Conservation (phyloP, 129 eudicot genomes). For the Flaveria linearis region DNA sequence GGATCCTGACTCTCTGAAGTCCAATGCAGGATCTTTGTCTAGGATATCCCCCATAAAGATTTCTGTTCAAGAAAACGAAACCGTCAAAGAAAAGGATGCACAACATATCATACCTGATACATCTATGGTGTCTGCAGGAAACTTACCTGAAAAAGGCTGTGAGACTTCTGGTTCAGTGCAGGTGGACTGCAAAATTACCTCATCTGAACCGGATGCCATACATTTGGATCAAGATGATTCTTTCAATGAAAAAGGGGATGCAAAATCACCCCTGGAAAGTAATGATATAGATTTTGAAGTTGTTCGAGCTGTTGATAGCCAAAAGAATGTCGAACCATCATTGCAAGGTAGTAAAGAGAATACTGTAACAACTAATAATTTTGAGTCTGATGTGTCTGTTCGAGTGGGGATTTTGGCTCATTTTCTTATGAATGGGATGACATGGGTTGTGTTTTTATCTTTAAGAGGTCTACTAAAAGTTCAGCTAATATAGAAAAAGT, state of each 20-base stretch:
- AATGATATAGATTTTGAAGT: slow-evolving; percentile 32
- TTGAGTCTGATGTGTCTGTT: slow-evolving; percentile 30
- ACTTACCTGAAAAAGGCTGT: slow-evolving; percentile 19
- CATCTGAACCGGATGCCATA: slow-evolving; percentile 21
- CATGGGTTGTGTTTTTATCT: background rate
- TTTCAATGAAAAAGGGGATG: slow-evolving; percentile 24
- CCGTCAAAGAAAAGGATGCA: slow-evolving; percentile 24
- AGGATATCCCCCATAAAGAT: slow-evolving; percentile 24
- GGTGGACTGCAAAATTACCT: slow-evolving; percentile 9
- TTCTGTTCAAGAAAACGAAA: slow-evolving; percentile 18
- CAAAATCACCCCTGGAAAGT: slow-evolving; percentile 31
- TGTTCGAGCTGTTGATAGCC: slow-evolving; percentile 30
- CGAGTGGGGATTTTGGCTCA: background rate
- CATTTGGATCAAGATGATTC: slow-evolving; percentile 34
- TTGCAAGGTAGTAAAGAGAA: slow-evolving; percentile 36
- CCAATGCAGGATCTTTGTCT: slow-evolving; percentile 24
- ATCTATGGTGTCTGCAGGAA: slow-evolving; percentile 29
- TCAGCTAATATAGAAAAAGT: background rate
- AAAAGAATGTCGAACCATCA: slow-evolving; percentile 25
- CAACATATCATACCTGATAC: slow-evolving; percentile 13
- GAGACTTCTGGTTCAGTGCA: slow-evolving; percentile 24
- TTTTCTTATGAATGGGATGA: background rate
- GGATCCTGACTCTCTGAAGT: slow-evolving; percentile 30
- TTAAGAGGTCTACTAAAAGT: background rate
- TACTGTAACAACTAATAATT: slow-evolving; percentile 27